These are phyloP conservation scores for Sphagnum contortum DNA, from an alignment of 225 moss, liverwort and hornwort species.

Conservation along the genomic window DNA sequence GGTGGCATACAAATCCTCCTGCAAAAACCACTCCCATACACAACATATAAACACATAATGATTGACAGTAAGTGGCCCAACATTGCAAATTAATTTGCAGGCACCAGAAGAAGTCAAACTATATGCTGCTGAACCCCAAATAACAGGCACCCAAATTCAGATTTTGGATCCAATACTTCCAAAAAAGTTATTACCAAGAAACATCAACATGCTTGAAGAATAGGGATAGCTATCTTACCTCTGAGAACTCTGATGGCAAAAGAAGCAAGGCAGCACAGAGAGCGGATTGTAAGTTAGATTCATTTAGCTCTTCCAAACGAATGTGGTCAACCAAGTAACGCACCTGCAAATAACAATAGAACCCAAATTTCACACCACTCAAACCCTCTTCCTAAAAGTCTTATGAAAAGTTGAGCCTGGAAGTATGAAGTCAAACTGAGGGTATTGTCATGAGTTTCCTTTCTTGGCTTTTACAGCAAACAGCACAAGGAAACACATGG, in stretches of 20 bases:
- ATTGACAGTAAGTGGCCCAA: slow-evolving; percentile 10
- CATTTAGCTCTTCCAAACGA: slow-evolving; percentile 47
- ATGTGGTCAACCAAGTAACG: slow-evolving; percentile 47
- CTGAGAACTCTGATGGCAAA: slow-evolving; percentile 47
- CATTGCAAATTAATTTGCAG: not conserved
- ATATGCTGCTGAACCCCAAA: not conserved
- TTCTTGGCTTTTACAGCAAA: no score
- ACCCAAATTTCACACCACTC: no score
- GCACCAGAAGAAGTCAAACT: not conserved
- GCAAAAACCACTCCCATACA: slow-evolving; percentile 14
- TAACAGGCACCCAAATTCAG: not conserved
- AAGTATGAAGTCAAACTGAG: no score
- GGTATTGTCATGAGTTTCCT: no score
- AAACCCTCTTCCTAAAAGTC: no score
- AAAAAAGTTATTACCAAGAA: no score
- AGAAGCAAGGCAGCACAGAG: slow-evolving; percentile 42
- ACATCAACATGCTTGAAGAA: no score
- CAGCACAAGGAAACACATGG: no score
- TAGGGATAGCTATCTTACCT: slow-evolving; percentile 23
- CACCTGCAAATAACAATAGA: slow-evolving; percentile 27
- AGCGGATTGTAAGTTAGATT: slow-evolving; percentile 51
- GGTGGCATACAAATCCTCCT: slow-evolving; percentile 84
- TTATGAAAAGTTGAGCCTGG: no score
- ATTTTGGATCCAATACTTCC: not conserved
- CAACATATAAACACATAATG: slow-evolving; percentile 15